phyloP scores from a whole-genome alignment of 2,329 filamentous ascomycete species.

The Torrubiella hemipterigena region DNA sequence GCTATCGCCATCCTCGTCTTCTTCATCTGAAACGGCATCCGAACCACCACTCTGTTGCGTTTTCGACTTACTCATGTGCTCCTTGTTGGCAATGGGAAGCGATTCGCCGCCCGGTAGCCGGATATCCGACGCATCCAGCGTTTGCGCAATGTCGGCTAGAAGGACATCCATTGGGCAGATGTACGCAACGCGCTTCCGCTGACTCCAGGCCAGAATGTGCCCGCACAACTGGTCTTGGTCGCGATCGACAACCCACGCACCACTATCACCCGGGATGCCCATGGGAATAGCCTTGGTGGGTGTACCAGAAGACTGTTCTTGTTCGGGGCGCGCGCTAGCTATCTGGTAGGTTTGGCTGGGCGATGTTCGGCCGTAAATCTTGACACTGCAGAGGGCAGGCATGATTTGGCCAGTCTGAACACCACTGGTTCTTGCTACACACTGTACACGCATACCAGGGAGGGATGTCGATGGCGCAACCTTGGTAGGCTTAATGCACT shows the following conservation, averaged over 20 bases:
- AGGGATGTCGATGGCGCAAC: slow-evolving; percentile 50
- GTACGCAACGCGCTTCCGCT: slow-evolving; percentile 70
- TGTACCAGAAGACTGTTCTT: slow-evolving; percentile 8
- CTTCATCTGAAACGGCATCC: too few species aligned
- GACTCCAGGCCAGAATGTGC: slow-evolving; percentile 81
- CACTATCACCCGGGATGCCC: slow-evolving; percentile 76
- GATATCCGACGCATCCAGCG: slow-evolving; percentile 59
- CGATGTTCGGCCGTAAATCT: slow-evolving; percentile 72
- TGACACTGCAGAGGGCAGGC: slow-evolving; percentile 69
- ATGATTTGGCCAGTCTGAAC: slow-evolving; percentile 69
- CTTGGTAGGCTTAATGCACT: slow-evolving; percentile 36
- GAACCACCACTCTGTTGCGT: too few species aligned
- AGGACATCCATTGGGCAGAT: slow-evolving; percentile 93
- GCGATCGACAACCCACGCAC: slow-evolving; percentile 84
- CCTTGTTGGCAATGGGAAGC: slow-evolving; percentile 20
- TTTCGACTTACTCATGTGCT: slow-evolving; percentile 5
- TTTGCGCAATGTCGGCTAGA: slow-evolving; percentile 72
- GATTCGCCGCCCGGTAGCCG: slow-evolving; percentile 52
- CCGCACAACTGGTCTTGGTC: slow-evolving; percentile 71
- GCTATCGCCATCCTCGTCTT: neutral
- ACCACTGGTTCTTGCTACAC: slow-evolving; percentile 77
- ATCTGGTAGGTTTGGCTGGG: slow-evolving; percentile 63
- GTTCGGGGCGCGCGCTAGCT: slow-evolving; percentile 23
- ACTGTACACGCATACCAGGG: slow-evolving; percentile 70
- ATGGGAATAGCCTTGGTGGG: slow-evolving; percentile 24